phyloP scores from a whole-genome alignment of 305 asterid species.

The Withania somnifera region DNA sequence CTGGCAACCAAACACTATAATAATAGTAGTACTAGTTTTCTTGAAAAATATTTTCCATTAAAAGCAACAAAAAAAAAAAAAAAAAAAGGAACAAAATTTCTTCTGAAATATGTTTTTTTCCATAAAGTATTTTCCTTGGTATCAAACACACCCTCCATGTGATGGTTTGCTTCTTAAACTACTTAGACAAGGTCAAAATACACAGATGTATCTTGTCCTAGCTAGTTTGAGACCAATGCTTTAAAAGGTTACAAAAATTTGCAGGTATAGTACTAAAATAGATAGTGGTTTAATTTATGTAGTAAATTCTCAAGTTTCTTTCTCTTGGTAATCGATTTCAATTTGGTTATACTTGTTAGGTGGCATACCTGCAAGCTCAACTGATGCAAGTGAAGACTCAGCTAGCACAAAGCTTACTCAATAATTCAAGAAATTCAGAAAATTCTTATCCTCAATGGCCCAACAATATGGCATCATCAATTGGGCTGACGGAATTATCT shows the following conservation, averaged over 20 bases:
- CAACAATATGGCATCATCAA: slow-evolving; percentile 3
- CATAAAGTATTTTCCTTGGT: background rate
- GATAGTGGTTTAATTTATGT: background rate
- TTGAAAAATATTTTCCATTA: background rate
- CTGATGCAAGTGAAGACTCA: slow-evolving; percentile 43
- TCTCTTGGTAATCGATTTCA: background rate
- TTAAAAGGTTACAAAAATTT: no score
- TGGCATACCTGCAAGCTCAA: slow-evolving; percentile 48
- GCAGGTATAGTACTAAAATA: no score
- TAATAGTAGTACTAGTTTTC: no score
- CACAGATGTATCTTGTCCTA: background rate
- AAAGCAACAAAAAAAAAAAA: slow-evolving; percentile 10
- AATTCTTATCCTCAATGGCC: slow-evolving; percentile 15
- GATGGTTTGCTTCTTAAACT: background rate
- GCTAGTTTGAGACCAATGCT: background rate
- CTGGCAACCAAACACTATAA: background rate
- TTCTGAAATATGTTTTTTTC: background rate
- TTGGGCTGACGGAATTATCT: slow-evolving; percentile 6
- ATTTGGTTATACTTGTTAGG: slow-evolving; percentile 20
- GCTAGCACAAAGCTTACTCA: slow-evolving; percentile 33
- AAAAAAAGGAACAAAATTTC: background rate
- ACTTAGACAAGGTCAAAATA: background rate
- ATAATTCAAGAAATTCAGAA: slow-evolving; percentile 11
- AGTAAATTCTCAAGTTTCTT: background rate
- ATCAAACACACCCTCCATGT: background rate